Base-by-base conservation (phyloP, 371 early-diverging fungal species). In the Syncephalis plumigaleata region DNA sequence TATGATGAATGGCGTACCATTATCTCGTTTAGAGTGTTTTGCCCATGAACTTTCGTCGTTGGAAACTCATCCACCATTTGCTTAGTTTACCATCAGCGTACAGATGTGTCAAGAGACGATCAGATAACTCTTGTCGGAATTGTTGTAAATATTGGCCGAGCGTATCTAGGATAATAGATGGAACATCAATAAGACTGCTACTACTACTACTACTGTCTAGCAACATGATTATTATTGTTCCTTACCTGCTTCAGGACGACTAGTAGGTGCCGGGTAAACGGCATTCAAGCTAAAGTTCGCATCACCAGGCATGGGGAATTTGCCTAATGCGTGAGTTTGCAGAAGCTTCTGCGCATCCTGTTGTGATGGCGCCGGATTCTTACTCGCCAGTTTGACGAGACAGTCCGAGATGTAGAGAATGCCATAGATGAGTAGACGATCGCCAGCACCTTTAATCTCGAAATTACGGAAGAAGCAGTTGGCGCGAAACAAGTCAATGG, bases 21-120 rank as follows among this genome's bases (percentile, higher is more conserved):
- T n/a, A n/a, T n/a, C n/a, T n/a, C 11, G 31, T 17, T 63, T 71
- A 78, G 45, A 79, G 58, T 21, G 71, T 61, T 68, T 84, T 77
- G 59, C 81, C 81, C 95, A 97, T 95, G 57, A 97, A 97, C 73
- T 91, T 88, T 60, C 92, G 71, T 78, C 93, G 95, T 52, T 84
- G 76, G 70, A 97, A 97, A 58, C 86, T 79, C 78, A 93, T 74
- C 97, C 97, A 97, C 96, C 96, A 97, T 59, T 95, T 95, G 72
- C 86, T 86, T 47, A 49, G 51, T 7, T 67, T 71, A 26, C 69
- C 82, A 46, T 81, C 84, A 22, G 75, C 72, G 61, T 84, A 97
- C 24, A 92, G 67, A 40, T 70, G 71, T 20, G 77, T 75, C 2
- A 79, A 71, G 38, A 97, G 67, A 39, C 97, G 61, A 43, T 59